Evolutionary conservation across 495 filamentous ascomycete genomes (phyloP).

Genomic region (Penicillium chermesinum): DNA sequence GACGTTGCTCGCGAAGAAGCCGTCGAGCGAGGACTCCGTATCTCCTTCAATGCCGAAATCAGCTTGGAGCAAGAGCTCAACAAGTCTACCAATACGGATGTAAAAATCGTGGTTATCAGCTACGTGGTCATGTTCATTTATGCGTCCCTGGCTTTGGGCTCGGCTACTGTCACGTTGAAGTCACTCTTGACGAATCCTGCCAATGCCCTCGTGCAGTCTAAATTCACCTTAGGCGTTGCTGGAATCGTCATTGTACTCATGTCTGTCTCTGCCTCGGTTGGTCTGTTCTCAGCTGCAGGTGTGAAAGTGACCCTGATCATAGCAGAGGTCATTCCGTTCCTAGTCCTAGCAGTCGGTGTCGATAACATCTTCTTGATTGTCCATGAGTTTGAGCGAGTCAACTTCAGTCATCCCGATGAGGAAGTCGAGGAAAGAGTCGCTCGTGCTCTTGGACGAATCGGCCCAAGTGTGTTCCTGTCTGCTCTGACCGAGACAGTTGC

Average conservation of each 20-base stretch:
- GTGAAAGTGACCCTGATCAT: conserved; percentile 96
- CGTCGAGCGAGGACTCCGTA: conserved; percentile 64
- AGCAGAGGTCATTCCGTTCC: conserved; percentile 95
- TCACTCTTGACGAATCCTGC: conserved; percentile 75
- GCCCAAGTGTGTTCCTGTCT: conserved; percentile 93
- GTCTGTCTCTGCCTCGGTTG: conserved; percentile 93
- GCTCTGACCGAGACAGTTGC: conserved; percentile 89
- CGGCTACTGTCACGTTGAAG: conserved; percentile 68
- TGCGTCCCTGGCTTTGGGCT: conserved; percentile 85
- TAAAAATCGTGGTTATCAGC: conserved; percentile 93
- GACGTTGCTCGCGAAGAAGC: conserved; percentile 76
- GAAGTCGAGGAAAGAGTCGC: conserved; percentile 78
- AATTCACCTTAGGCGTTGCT: conserved; percentile 86
- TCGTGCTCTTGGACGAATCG: conserved; percentile 85
- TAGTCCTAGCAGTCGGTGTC: conserved; percentile 91
- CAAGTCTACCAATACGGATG: conserved; percentile 95
- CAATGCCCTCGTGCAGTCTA: conserved; percentile 83
- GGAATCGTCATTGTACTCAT: conserved; percentile 94
- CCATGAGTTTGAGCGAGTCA: conserved; percentile 94
- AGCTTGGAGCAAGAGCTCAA: conserved; percentile 89
- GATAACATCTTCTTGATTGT: conserved; percentile 99
- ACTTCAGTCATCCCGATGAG: conserved; percentile 81
- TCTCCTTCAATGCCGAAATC: conserved; percentile 92
- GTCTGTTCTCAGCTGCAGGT: conserved; percentile 81
- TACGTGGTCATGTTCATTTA: conserved; percentile 99